phyloP scores from a whole-genome alignment of 768 basidiomycete genomes.

The Gymnopilus dilepis region DNA sequence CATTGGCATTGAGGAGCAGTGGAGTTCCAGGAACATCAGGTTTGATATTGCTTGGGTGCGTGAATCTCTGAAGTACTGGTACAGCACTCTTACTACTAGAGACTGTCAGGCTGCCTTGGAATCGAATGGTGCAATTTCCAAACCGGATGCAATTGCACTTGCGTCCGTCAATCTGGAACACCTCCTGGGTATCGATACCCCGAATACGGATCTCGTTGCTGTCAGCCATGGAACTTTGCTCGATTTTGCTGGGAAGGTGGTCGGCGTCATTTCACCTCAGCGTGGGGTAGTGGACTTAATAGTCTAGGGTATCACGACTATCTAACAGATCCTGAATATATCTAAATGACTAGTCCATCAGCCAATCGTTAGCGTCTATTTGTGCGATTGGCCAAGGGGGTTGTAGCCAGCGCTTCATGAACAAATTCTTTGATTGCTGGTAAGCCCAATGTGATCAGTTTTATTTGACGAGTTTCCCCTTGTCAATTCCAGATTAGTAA shows the following conservation, averaged over 20 bases:
- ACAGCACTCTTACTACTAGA: background rate
- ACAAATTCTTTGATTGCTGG: conserved; percentile 68
- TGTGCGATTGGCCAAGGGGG: conserved; percentile 25
- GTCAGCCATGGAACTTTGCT: conserved; percentile 42
- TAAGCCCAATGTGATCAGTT: conserved; percentile 70
- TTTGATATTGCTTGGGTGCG: conserved; percentile 82
- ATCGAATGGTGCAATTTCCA: conserved; percentile 32
- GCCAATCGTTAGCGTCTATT: conserved; percentile 15
- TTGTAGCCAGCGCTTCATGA: conserved; percentile 31
- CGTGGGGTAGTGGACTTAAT: conserved; percentile 30
- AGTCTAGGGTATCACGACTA: conserved; percentile 8
- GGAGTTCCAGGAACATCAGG: conserved; percentile 68
- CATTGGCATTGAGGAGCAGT: conserved; percentile 60
- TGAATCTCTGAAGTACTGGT: conserved; percentile 9
- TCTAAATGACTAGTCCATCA: background rate
- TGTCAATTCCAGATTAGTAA: conserved; percentile 2
- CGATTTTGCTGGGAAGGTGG: conserved; percentile 46
- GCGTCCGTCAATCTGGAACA: conserved; percentile 49
- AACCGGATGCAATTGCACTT: conserved; percentile 41
- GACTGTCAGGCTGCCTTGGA: conserved; percentile 27
- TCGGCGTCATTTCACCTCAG: conserved; percentile 41
- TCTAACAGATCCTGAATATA: background rate
- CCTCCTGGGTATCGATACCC: conserved; percentile 40
- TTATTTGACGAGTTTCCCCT: conserved; percentile 79
- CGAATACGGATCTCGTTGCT: conserved; percentile 44